Evolutionary conservation across 306 rosid species (phyloP), one percentile per base, ranked within the genome.

Genomic region (Citrullus colocynthis): DNA sequence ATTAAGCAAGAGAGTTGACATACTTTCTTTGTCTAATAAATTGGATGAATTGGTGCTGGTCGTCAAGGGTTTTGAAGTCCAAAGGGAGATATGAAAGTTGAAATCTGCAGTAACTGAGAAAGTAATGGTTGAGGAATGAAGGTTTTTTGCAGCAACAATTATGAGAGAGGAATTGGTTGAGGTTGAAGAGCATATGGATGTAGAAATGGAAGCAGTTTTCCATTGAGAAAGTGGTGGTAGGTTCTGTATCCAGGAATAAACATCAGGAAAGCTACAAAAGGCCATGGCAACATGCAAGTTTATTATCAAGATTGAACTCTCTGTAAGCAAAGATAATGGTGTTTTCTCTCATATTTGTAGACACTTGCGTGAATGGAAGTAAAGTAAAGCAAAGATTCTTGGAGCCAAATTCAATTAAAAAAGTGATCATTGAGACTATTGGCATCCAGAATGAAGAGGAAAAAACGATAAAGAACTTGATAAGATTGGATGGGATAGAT

Each of bases 161-260:
- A 85, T 86, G 36, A 95, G 96, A 21, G 99, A 88, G 57, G 97
- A 95, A 55, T 84, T 91, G 63, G 88, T 83, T 57, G 91, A 82
- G 78, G 75, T 78, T 81, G 86, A 83, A 70, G 91, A 85, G 74
- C 84, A 89, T 72, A 92, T 30, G 78, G 74, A 82, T 1, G 89
- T 59, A 61, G 88, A 85, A 76, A 85, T 84, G 81, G 89, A 85
- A 63, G 36, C 10, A 79, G 87, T 82, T 85, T 78, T 86, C 98
- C 98, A 90, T 85, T 90, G 86, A 74, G 87, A 71, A 82, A 88
- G 54, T 52, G 90, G 92, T 63, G 97, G 96, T 78, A 88, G 96
- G 84, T 82, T 89, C 42, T 86, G 90, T 81, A 90, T 85, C 99
- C 99, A 95, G 20, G 82, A 82, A 85, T 65, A 90, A 34, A 90